Base-by-base conservation (phyloP, 1,139 yeast species). In the Petasospora fabianii region DNA sequence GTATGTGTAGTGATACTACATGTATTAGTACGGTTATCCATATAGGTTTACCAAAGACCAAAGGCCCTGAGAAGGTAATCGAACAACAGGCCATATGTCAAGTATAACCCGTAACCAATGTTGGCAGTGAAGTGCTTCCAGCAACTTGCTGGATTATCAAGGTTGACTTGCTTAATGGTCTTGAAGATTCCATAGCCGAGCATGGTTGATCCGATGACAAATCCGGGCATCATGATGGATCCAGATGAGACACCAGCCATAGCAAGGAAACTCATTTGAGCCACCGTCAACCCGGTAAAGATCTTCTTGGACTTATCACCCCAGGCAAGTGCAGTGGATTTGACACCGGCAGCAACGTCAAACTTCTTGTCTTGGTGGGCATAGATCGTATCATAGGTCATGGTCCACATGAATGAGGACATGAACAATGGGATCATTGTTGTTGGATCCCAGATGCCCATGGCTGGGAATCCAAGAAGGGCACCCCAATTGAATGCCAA, bases 401-500 rank as follows among this genome's bases (percentile, higher is more conserved):
- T 84, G 50, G 96, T 83, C 98, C 98, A 94, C 41, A 83, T 70
- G 58, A 82, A 84, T 34, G 88, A 81, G 14, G 96, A 78, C 3
- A 79, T 61, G 52, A 83, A 86, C 37, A 94, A 68, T 1, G 96
- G 87, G 11, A 77, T 66, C 76, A 90, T 90, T 4, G 88, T 84
- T 16, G 77, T 65, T 66, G 77, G 71, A 50, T 77, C 72, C 72
- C 92, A 73, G 1, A 90, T 77, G 1, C 96, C 96, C 73, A 94
- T 87, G 1, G 97, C 97, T 3, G 98, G 97, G 62, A 85, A 92
- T 0, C 98, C 98, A 24, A 92, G 66, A 28, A 92, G 60, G 10
- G 96, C 88, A 19, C 96, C 98, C 98, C 98, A 94, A 46, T 87
- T 83, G 61, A 87, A 94, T 53, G 96, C 85, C 12, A 84, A 71